Conservation (phyloP, 768 basidiomycete species). For the Lactarius evosmus region DNA sequence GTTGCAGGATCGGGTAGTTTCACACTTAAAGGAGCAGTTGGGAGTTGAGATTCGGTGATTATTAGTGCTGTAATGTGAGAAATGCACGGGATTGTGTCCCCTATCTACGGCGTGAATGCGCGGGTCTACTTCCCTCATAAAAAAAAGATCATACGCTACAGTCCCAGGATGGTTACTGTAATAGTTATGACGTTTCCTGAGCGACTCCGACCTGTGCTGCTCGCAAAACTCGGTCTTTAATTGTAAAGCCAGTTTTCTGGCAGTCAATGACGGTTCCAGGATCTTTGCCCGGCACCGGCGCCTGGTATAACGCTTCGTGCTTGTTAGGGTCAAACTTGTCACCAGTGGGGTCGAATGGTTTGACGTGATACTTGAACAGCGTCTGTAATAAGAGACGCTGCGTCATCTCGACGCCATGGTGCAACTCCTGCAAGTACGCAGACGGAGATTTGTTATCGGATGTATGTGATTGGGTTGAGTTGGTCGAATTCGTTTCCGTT, state of each 20-base stretch:
- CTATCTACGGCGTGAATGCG: slow-evolving; percentile 32
- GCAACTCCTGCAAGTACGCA: slow-evolving; percentile 64
- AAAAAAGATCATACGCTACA: slow-evolving; percentile 10
- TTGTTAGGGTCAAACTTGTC: slow-evolving; percentile 92
- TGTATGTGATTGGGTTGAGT: slow-evolving; percentile 12
- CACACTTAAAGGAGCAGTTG: slow-evolving; percentile 55
- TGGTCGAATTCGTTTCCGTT: slow-evolving; percentile 17
- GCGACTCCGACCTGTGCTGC: slow-evolving; percentile 97
- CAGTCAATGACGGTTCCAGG: slow-evolving; percentile 89
- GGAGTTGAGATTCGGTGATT: slow-evolving; percentile 86
- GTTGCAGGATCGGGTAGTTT: slow-evolving; percentile 63
- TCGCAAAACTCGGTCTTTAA: slow-evolving; percentile 89
- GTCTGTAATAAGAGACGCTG: slow-evolving; percentile 87
- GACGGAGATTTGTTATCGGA: slow-evolving; percentile 50
- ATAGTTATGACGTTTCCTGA: slow-evolving; percentile 52
- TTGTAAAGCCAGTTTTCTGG: slow-evolving; percentile 87
- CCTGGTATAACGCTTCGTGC: slow-evolving; percentile 95
- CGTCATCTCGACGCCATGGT: slow-evolving; percentile 88
- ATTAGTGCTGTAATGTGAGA: slow-evolving; percentile 37
- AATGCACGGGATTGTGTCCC: slow-evolving; percentile 30
- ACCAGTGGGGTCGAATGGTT: slow-evolving; percentile 87
- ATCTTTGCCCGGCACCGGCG: slow-evolving; percentile 83
- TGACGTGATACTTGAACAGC: slow-evolving; percentile 88
- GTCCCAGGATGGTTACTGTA: slow-evolving; percentile 5
- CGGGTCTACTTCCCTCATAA: slow-evolving; percentile 18